These are phyloP conservation scores for Citrus glauca DNA, from an alignment of 345 rosid species.

Conservation along the genomic window DNA sequence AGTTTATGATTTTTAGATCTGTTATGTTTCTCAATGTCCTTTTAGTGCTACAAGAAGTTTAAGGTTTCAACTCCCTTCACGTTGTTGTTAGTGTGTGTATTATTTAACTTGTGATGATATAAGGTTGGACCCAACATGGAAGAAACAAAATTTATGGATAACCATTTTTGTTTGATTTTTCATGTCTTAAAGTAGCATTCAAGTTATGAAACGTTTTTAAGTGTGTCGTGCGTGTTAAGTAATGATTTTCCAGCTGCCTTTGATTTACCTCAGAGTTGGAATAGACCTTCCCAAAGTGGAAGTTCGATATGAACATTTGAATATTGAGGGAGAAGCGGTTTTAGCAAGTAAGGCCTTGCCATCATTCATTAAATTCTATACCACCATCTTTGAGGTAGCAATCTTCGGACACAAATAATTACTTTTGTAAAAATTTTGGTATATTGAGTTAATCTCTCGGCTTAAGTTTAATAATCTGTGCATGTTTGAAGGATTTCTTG, in stretches of 20 bases:
- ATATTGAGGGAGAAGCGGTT: slow-evolving; percentile 30
- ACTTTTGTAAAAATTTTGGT: background rate
- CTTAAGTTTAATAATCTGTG: background rate
- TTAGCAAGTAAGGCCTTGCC: slow-evolving; percentile 34
- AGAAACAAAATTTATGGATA: no score
- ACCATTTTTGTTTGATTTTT: no score
- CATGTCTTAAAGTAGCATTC: no score
- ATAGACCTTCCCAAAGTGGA: slow-evolving; percentile 15
- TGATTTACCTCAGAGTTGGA: slow-evolving; percentile 29
- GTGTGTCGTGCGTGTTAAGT: background rate
- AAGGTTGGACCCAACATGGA: no score
- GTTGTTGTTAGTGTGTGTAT: no score
- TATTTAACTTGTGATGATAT: no score
- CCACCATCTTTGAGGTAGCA: slow-evolving; percentile 29
- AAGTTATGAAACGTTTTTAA: background rate
- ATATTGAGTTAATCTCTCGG: background rate
- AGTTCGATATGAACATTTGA: slow-evolving; percentile 38
- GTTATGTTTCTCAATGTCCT: no score
- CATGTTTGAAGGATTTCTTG: slow-evolving; percentile 27
- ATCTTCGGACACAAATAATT: background rate
- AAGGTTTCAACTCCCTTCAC: no score
- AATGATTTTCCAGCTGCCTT: background rate
- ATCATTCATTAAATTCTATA: slow-evolving; percentile 25
- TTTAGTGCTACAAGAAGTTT: no score
- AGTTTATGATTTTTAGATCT: no score